These are phyloP conservation scores for Aspergillus sp. DNA, from an alignment of 2,329 filamentous ascomycete genomes.

Conservation along the genomic window DNA sequence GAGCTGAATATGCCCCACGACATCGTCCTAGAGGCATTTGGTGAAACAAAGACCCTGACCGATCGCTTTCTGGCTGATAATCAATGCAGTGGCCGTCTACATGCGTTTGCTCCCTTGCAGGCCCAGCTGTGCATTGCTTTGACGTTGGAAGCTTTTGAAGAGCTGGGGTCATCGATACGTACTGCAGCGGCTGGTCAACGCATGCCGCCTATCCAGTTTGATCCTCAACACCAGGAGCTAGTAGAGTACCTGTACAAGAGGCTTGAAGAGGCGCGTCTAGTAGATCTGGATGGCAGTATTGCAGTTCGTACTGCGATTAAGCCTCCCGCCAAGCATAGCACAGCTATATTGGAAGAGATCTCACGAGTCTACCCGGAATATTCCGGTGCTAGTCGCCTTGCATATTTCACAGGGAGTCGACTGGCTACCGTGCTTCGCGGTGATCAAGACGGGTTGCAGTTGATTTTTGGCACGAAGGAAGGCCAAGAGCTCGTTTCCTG, in stretches of 20 bases:
- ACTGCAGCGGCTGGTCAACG: slow-evolving; percentile 19
- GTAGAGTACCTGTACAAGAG: slow-evolving; percentile 33
- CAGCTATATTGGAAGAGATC: slow-evolving; percentile 26
- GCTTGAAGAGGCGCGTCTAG: slow-evolving; percentile 30
- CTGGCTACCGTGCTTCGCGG: slow-evolving; percentile 25
- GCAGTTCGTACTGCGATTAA: slow-evolving; percentile 28
- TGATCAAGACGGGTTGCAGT: slow-evolving; percentile 35
- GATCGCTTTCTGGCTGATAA: slow-evolving; percentile 28
- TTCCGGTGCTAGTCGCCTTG: slow-evolving; percentile 21
- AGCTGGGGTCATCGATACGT: slow-evolving; percentile 27
- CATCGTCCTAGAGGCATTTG: slow-evolving; percentile 25
- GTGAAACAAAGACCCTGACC: slow-evolving; percentile 19
- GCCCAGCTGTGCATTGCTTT: slow-evolving; percentile 22
- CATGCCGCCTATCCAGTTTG: slow-evolving; percentile 20
- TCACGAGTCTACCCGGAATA: slow-evolving; percentile 24
- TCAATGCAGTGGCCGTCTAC: slow-evolving; percentile 21
- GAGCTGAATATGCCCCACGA: slow-evolving; percentile 6
- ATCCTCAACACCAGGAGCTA: slow-evolving; percentile 27
- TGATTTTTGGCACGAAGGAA: slow-evolving; percentile 39
- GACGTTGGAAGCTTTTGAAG: slow-evolving; percentile 34
- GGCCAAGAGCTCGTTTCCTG: slow-evolving; percentile 34
- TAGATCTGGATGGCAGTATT: slow-evolving; percentile 23
- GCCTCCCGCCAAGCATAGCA: slow-evolving; percentile 19
- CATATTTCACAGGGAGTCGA: slow-evolving; percentile 17
- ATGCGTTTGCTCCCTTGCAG: slow-evolving; percentile 23